Evolutionary conservation across 2,329 filamentous ascomycete genomes (phyloP).

Genomic region (Myriangium duriaei): DNA sequence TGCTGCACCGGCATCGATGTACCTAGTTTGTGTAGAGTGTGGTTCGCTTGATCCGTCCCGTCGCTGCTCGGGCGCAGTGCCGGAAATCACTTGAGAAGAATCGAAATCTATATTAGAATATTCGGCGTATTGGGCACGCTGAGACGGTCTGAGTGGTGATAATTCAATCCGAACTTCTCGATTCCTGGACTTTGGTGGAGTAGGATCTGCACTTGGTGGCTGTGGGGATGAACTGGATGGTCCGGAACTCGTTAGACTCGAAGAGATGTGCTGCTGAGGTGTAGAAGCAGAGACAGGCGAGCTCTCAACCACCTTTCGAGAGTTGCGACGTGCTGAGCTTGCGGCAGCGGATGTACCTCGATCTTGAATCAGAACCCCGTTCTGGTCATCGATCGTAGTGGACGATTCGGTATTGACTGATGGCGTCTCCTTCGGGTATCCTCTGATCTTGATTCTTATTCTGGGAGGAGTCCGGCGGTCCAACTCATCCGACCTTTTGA

Average conservation of each 20-base stretch:
- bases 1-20: slow-evolving; percentile 11
- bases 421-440: slow-evolving; percentile 3
- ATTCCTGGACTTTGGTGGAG: background rate
- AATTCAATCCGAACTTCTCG: slow-evolving; percentile 1
- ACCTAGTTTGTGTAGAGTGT: background rate
- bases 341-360: background rate
- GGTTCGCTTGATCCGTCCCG: background rate
- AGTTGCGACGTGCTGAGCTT: background rate
- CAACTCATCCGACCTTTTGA: background rate
- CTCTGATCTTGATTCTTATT: slow-evolving; percentile 2
- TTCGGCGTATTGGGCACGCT: slow-evolving; percentile 8
- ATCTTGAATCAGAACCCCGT: too few species aligned
- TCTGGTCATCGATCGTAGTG: background rate
- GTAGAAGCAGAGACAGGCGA: background rate
- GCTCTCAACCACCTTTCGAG: slow-evolving; percentile 6
- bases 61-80: slow-evolving; percentile 7
- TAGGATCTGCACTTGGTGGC: background rate
- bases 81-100: slow-evolving; percentile 11
- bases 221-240: too few species aligned
- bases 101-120: slow-evolving; percentile 2
- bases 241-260: too few species aligned
- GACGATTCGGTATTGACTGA: background rate
- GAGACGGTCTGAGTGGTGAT: slow-evolving; percentile 1
- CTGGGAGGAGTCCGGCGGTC: too few species aligned
- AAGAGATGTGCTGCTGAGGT: background rate